A percentile compares a stretch with the other conserved stretches of the same genome.
phyloP scores from a whole-genome alignment of 2,329 filamentous ascomycete genomes.

The Tolypocladium ovalisporum region DNA sequence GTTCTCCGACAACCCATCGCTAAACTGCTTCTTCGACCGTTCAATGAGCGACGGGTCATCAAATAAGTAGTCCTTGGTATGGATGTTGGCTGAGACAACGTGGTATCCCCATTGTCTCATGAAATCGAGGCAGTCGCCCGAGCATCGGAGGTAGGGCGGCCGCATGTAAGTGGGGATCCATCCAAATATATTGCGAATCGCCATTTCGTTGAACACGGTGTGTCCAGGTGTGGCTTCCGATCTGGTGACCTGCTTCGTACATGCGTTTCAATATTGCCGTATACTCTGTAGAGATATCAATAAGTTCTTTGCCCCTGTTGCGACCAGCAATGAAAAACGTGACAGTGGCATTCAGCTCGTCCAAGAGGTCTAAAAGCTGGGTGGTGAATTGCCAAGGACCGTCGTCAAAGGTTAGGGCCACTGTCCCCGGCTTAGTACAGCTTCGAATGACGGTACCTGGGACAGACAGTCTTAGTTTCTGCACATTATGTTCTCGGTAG shows the following conservation, averaged over 20 bases:
- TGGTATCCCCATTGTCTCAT: constrained; percentile 39
- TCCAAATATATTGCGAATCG: constrained; percentile 29
- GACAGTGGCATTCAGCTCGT: constrained; percentile 18
- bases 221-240: constrained; percentile 36
- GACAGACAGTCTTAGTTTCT: not conserved
- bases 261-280: constrained; percentile 27
- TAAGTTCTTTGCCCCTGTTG: constrained; percentile 27
- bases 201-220: constrained; percentile 34
- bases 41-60: constrained; percentile 13
- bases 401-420: constrained; percentile 37
- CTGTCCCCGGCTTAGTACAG: constrained; percentile 21
- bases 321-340: constrained; percentile 33
- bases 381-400: constrained; percentile 31
- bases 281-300: constrained; percentile 23
- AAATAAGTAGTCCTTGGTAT: constrained; percentile 51
- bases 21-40: not conserved
- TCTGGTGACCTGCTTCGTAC: constrained; percentile 30
- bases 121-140: constrained; percentile 21
- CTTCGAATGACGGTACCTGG: constrained; percentile 22
- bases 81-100: constrained; percentile 44
- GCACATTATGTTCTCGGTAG: accelerated
- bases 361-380: constrained; percentile 27
- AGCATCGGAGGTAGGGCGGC: constrained; percentile 31
- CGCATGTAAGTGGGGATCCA: constrained; percentile 32
- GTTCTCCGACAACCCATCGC: constrained; percentile 8